Conservation (phyloP, 169 alveolate species). For the Cryptosporidium ubiquitum region DNA sequence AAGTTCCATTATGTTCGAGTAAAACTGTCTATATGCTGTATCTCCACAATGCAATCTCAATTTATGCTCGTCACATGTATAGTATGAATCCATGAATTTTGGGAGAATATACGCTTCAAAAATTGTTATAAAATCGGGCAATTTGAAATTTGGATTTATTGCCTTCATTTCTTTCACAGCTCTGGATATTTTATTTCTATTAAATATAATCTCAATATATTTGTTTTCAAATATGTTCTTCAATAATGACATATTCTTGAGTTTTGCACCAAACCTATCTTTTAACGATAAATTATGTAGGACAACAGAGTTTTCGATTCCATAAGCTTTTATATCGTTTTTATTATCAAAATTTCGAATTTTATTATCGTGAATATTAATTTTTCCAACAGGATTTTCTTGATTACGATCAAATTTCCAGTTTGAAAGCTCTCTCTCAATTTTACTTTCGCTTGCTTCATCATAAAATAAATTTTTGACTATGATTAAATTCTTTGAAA, state of each 20-base stretch:
- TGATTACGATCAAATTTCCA: neutral
- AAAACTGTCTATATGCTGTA: slow-evolving; percentile 83
- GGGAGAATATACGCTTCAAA: slow-evolving; percentile 89
- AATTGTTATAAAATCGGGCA: slow-evolving; percentile 84
- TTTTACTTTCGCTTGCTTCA: neutral
- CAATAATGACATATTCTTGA: slow-evolving; percentile 90
- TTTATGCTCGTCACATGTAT: slow-evolving; percentile 85
- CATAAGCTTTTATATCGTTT: neutral
- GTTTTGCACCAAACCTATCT: slow-evolving; percentile 87
- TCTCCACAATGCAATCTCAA: slow-evolving; percentile 87
- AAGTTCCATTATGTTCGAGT: slow-evolving; percentile 85
- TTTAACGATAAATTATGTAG: slow-evolving; percentile 84
- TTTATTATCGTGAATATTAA: neutral
- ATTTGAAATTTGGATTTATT: slow-evolving; percentile 86
- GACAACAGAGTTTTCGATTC: slow-evolving; percentile 77
- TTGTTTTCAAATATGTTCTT: slow-evolving; percentile 88
- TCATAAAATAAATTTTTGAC: slow-evolving; percentile 14
- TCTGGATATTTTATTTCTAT: slow-evolving; percentile 87
- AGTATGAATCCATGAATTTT: slow-evolving; percentile 86
- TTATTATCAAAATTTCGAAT: neutral
- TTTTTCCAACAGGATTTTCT: neutral
- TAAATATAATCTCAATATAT: slow-evolving; percentile 84
- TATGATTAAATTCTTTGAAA: neutral
- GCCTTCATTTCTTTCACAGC: slow-evolving; percentile 89
- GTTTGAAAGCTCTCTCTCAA: neutral